A percentile compares a stretch with the other conserved stretches of the same genome.
Conservation (phyloP, 2,329 filamentous ascomycete genomes). For the Polytolypa hystricis region DNA sequence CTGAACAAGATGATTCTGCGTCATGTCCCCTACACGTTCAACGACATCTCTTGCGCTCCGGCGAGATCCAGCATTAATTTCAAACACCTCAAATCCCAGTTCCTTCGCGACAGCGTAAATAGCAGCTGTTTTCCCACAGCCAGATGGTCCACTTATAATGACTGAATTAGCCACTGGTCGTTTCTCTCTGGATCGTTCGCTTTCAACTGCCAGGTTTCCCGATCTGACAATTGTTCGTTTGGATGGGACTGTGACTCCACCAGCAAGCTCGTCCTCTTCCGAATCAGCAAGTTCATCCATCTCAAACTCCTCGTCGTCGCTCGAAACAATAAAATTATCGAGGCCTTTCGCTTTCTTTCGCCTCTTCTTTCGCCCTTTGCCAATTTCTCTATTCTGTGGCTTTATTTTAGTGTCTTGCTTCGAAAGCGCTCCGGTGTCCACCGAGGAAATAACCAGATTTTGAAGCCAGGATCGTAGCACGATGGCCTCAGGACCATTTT, state of each 20-base stretch:
- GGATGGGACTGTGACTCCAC: slow-evolving; percentile 25
- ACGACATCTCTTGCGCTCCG: slow-evolving; percentile 81
- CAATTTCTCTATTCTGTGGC: slow-evolving; percentile 17
- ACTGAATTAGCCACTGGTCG: slow-evolving; percentile 58
- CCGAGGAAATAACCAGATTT: slow-evolving; percentile 62
- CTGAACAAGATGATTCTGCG: slow-evolving; percentile 80
- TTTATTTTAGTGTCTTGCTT: slow-evolving; percentile 20
- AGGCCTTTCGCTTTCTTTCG: slow-evolving; percentile 59
- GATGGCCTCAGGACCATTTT: slow-evolving; percentile 56
- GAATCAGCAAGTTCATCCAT: slow-evolving; percentile 58
- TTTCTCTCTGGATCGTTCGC: slow-evolving; percentile 27
- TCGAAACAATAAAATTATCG: slow-evolving; percentile 69
- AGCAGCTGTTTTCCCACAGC: slow-evolving; percentile 86
- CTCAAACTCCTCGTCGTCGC: slow-evolving; percentile 61
- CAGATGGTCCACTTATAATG: slow-evolving; percentile 79
- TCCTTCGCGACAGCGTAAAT: slow-evolving; percentile 89
- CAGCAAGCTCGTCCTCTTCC: slow-evolving; percentile 33
- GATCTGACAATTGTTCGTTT: slow-evolving; percentile 33
- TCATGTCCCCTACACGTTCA: slow-evolving; percentile 94
- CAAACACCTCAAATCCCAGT: slow-evolving; percentile 85
- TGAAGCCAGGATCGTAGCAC: slow-evolving; percentile 73
- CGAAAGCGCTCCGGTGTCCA: slow-evolving; percentile 48
- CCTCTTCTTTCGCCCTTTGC: slow-evolving; percentile 41
- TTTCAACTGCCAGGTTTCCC: slow-evolving; percentile 24
- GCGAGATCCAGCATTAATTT: slow-evolving; percentile 76